Percentiles rank a stretch among this genome's conserved stretches.
These are phyloP conservation scores for Debaryomycetaceae sp. DNA, from an alignment of 1,139 yeast species.

Conservation along the genomic window DNA sequence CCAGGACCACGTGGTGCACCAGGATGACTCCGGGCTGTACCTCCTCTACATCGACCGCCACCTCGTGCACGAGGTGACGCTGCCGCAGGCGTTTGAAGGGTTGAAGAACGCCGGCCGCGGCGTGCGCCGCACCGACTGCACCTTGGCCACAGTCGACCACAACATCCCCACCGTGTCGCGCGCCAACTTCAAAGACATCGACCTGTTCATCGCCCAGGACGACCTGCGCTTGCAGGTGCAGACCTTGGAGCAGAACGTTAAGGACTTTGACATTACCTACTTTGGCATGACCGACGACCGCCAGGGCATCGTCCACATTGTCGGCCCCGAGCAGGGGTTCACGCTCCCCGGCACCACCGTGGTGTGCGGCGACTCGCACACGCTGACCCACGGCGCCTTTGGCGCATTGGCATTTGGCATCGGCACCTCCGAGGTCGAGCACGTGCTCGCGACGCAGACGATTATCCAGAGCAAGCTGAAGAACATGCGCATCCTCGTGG, in stretches of 20 bases:
- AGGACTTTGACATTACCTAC: constrained; percentile 81
- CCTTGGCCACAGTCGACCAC: constrained; percentile 96
- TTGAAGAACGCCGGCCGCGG: constrained; percentile 77
- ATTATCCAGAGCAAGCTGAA: constrained; percentile 90
- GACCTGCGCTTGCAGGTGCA: constrained; percentile 90
- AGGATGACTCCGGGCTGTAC: constrained; percentile 82
- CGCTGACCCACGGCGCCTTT: constrained; percentile 98
- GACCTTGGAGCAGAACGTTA: constrained; percentile 89
- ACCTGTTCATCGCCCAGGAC: constrained; percentile 81
- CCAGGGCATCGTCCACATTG: constrained; percentile 97
- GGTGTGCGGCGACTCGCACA: constrained; percentile 98
- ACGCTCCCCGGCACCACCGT: constrained; percentile 98
- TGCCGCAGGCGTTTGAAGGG: constrained; percentile 98
- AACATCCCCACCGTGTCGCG: constrained; percentile 92
- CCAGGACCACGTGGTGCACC: constrained; percentile 87
- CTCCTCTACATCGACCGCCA: constrained; percentile 92
- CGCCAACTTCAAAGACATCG: constrained; percentile 64
- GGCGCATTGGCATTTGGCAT: constrained; percentile 98
- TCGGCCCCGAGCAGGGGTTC: constrained; percentile 98
- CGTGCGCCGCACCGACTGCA: constrained; percentile 91
- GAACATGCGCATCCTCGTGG: constrained; percentile 85
- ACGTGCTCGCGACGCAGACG: constrained; percentile 95
- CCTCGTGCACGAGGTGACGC: constrained; percentile 94
- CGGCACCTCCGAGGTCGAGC: constrained; percentile 98
- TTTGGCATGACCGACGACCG: constrained; percentile 92